Evolutionary conservation across 2,329 filamentous ascomycete species (phyloP).

Genomic region (Mariannaea sp.): DNA sequence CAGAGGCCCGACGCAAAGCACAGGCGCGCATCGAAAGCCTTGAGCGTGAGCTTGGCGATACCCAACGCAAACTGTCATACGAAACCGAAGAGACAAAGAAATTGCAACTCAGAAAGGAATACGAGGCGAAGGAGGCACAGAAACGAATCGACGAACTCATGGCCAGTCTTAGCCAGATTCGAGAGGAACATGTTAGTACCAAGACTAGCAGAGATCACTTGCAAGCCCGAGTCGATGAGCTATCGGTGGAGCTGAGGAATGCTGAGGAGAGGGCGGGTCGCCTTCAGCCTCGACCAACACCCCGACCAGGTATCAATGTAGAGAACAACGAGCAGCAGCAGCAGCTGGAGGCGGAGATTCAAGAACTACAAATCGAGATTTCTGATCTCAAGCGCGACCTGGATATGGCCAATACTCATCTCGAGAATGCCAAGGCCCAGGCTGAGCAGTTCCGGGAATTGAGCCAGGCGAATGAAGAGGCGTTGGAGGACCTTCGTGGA

Average conservation of each 20-base stretch:
- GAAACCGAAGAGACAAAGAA: conserved; percentile 87
- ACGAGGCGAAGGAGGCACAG: conserved; percentile 84
- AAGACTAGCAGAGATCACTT: conserved; percentile 91
- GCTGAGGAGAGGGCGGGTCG: conserved; percentile 86
- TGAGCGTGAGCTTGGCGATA: conserved; percentile 76
- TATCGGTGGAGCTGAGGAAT: conserved; percentile 84
- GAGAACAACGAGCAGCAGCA: conserved; percentile 54
- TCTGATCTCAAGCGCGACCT: conserved; percentile 87
- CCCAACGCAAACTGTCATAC: conserved; percentile 81
- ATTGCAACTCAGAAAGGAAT: conserved; percentile 81
- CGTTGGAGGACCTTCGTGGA: conserved; percentile 76
- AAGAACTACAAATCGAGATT: conserved; percentile 83
- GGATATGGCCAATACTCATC: conserved; percentile 77
- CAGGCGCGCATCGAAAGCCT: conserved; percentile 78
- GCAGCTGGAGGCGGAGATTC: conserved; percentile 64
- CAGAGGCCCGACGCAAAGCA: conserved; percentile 79
- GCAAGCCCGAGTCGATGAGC: conserved; percentile 84
- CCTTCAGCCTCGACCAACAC: conserved; percentile 77
- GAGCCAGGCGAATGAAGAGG: conserved; percentile 85
- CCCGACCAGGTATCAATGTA: conserved; percentile 55
- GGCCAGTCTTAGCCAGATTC: conserved; percentile 74
- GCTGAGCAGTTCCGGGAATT: conserved; percentile 88
- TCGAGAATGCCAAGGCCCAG: conserved; percentile 80
- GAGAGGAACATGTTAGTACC: conserved; percentile 82
- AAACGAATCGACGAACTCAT: conserved; percentile 93